Percentiles rank a stretch among this genome's conserved stretches.
Evolutionary conservation across 208 protist genomes (phyloP).

Genomic region (Leishmania lainsoni): DNA sequence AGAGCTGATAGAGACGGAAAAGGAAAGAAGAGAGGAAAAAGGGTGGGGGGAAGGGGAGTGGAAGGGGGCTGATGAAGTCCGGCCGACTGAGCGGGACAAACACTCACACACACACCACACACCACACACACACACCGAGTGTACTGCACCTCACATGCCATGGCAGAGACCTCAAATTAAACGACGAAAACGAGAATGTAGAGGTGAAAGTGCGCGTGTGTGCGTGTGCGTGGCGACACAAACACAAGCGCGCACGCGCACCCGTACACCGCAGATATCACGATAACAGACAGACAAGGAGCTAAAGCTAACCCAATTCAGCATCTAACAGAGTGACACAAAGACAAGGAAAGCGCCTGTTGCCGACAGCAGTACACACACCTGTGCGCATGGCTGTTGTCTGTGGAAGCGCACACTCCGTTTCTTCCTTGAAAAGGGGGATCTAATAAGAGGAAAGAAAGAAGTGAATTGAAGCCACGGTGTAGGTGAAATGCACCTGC

Average conservation of each 20-base stretch:
- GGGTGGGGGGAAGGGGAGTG: background rate
- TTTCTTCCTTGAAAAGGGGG: background rate
- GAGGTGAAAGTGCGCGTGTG: background rate
- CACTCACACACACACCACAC: background rate
- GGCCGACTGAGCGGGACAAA: background rate
- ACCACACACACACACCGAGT: background rate
- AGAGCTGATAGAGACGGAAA: too few relatives aligned
- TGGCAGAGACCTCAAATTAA: background rate
- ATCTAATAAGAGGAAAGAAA: background rate
- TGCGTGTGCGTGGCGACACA: too few relatives aligned
- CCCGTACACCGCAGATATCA: too few relatives aligned
- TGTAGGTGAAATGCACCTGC: background rate
- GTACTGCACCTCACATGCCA: background rate
- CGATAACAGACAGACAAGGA: too few relatives aligned
- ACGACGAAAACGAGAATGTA: background rate
- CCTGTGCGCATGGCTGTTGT: background rate
- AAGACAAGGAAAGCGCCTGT: background rate
- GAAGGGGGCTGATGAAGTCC: background rate
- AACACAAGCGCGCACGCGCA: too few relatives aligned
- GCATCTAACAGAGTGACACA: too few relatives aligned
- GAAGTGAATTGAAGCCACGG: background rate
- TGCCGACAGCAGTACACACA: background rate
- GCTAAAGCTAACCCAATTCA: too few relatives aligned
- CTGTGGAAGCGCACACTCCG: background rate
- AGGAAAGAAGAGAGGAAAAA: background rate